Evolutionary conservation across 2,329 filamentous ascomycete genomes (phyloP).

Genomic region (Colletotrichum sidae): DNA sequence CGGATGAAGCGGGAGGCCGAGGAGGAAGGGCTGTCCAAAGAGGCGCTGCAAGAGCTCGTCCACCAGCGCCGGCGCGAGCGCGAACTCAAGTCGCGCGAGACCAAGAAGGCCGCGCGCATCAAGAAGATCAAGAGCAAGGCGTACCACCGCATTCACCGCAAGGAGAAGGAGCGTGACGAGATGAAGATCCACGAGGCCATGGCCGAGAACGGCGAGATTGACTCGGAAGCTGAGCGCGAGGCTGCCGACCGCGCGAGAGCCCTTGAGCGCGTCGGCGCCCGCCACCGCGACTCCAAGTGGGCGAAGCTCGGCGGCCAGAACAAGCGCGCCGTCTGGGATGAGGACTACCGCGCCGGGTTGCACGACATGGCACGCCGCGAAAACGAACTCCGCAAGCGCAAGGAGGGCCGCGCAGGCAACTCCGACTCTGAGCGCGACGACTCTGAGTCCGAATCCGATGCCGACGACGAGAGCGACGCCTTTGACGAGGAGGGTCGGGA

Average conservation of each 20-base stretch:
- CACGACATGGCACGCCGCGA: constrained; percentile 85
- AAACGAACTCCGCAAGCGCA: constrained; percentile 82
- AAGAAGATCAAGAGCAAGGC: constrained; percentile 99
- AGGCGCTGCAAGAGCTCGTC: constrained; percentile 78
- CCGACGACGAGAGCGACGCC: constrained; percentile 65
- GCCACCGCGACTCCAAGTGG: constrained; percentile 92
- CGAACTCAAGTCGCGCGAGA: constrained; percentile 89
- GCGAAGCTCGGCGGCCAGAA: constrained; percentile 85
- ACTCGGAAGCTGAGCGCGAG: constrained; percentile 74
- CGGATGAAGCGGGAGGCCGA: constrained; percentile 72
- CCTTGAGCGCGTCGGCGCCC: constrained; percentile 85
- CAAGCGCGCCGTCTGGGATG: constrained; percentile 88
- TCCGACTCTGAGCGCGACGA: constrained; percentile 55
- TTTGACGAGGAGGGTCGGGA: constrained; percentile 60
- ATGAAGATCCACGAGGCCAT: constrained; percentile 63
- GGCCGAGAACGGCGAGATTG: constrained; percentile 68
- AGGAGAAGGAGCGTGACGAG: constrained; percentile 69
- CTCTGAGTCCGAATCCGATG: constrained; percentile 68
- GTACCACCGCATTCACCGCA: constrained; percentile 91
- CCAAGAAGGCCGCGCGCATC: constrained; percentile 88
- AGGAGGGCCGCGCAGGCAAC: constrained; percentile 74
- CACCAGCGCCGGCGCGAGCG: constrained; percentile 82
- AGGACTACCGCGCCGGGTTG: constrained; percentile 82
- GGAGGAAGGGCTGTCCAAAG: constrained; percentile 76
- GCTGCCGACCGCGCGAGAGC: constrained; percentile 79